Evolutionary conservation across 768 basidiomycete species (phyloP).

Genomic region (Phaeotremella fagi): DNA sequence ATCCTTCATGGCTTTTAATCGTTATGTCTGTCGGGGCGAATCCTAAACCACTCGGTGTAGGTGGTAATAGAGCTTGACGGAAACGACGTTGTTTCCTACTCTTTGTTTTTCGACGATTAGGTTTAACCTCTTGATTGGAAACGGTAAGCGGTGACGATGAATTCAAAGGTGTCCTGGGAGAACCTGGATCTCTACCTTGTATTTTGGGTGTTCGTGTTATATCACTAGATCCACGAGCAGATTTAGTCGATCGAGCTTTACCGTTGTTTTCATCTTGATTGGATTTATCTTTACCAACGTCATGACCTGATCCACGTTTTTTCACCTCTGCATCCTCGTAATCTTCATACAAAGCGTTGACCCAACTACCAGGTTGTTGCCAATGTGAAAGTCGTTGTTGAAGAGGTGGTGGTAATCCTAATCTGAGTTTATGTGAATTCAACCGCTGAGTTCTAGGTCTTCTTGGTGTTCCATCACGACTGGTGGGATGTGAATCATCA

Average conservation of each 20-base stretch:
- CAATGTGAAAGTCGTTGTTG: constrained; percentile 26
- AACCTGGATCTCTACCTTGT: background rate
- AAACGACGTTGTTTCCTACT: constrained; percentile 16
- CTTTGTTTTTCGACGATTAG: background rate
- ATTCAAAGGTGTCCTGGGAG: background rate
- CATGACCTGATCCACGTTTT: background rate
- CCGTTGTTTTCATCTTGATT: background rate
- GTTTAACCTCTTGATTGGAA: background rate
- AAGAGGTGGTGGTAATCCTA: constrained; percentile 21
- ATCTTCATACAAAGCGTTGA: constrained; percentile 35
- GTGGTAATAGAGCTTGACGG: constrained; percentile 30
- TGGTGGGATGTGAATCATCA: background rate
- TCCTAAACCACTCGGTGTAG: constrained; percentile 37
- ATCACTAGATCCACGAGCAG: background rate
- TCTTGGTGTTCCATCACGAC: background rate
- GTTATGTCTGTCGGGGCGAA: constrained; percentile 21
- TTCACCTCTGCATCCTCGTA: constrained; percentile 14
- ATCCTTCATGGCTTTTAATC: background rate
- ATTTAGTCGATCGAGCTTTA: background rate
- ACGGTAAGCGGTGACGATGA: background rate
- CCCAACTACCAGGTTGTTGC: constrained; percentile 40
- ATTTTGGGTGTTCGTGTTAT: background rate
- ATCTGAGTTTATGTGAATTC: constrained; percentile 5
- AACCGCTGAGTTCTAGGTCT: background rate
- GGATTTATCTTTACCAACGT: background rate